These are phyloP conservation scores for Artemisia argyi DNA, from an alignment of 129 eudicot species.

Conservation along the genomic window DNA sequence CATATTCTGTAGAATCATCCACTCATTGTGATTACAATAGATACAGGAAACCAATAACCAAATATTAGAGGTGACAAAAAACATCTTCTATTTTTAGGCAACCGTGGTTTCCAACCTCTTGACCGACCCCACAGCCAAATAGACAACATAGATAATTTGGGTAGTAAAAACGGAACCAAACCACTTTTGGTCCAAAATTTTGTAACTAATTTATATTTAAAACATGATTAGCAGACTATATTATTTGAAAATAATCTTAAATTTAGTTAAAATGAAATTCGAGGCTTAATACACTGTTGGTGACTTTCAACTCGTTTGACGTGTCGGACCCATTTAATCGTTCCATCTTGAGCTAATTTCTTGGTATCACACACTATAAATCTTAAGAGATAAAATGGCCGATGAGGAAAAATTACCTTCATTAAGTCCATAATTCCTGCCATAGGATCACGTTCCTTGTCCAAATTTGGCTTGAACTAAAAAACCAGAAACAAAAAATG, in stretches of 20 bases:
- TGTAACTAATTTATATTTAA: too few species aligned
- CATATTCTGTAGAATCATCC: constrained; percentile 68
- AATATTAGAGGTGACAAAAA: background rate
- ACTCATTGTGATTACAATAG: background rate
- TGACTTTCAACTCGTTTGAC: too few species aligned
- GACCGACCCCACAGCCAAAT: too few species aligned
- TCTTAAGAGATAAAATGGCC: background rate
- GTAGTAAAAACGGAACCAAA: too few species aligned
- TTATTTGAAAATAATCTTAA: too few species aligned
- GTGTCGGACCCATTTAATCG: background rate
- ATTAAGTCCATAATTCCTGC: constrained; percentile 95
- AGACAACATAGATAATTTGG: too few species aligned
- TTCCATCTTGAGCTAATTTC: background rate
- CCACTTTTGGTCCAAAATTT: too few species aligned
- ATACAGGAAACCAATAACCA: background rate
- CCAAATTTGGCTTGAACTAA: constrained; percentile 73
- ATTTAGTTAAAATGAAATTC: too few species aligned
- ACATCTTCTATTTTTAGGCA: too few species aligned
- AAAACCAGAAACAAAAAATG: background rate
- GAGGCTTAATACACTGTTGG: too few species aligned
- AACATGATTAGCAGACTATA: too few species aligned
- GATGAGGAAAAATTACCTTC: constrained; percentile 53
- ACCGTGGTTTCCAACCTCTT: too few species aligned
- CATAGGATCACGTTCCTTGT: constrained; percentile 88
- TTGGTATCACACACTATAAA: background rate